Percentiles rank a stretch among this genome's conserved stretches.
Evolutionary conservation across 2,329 filamentous ascomycete genomes (phyloP).

Genomic region (Diplodia sapinea): DNA sequence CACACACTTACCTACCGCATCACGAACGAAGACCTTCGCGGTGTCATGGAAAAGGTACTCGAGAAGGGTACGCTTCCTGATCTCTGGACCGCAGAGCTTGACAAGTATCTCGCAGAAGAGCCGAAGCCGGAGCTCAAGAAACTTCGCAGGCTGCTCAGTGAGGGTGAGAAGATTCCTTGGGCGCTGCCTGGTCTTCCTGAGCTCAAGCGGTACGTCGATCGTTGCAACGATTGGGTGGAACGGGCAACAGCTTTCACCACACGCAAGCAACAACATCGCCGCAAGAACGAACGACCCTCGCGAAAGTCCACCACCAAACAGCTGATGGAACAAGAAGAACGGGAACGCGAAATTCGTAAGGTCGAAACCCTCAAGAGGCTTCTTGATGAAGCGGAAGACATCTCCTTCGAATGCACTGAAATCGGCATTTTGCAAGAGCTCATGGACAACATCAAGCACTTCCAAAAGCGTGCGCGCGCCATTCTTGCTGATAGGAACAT

Average conservation of each 20-base stretch:
- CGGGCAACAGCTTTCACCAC: constrained; percentile 96
- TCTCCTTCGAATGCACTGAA: constrained; percentile 93
- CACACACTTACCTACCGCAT: constrained; percentile 81
- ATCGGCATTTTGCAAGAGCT: constrained; percentile 85
- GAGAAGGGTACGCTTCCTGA: constrained; percentile 89
- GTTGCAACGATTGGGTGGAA: constrained; percentile 97
- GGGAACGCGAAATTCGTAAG: constrained; percentile 82
- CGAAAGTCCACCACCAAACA: constrained; percentile 72
- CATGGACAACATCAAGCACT: constrained; percentile 80
- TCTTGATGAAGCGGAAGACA: constrained; percentile 79
- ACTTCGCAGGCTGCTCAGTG: constrained; percentile 80
- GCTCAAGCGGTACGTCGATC: constrained; percentile 87
- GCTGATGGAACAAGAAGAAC: constrained; percentile 81
- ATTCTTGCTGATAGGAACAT: constrained; percentile 51
- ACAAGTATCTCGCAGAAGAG: constrained; percentile 82
- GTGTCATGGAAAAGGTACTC: constrained; percentile 74
- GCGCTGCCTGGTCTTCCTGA: constrained; percentile 81
- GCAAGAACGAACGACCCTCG: constrained; percentile 90
- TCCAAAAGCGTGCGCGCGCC: constrained; percentile 75
- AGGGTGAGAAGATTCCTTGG: constrained; percentile 96
- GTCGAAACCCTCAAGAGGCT: constrained; percentile 87
- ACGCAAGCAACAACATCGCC: constrained; percentile 94
- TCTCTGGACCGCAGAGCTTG: constrained; percentile 87
- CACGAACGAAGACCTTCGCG: constrained; percentile 70
- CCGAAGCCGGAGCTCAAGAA: constrained; percentile 84